Percentiles rank a stretch among this genome's conserved stretches.
These are phyloP conservation scores for Ustilago esculenta DNA, from an alignment of 1,284 basidiomycete genomes.

Conservation along the genomic window DNA sequence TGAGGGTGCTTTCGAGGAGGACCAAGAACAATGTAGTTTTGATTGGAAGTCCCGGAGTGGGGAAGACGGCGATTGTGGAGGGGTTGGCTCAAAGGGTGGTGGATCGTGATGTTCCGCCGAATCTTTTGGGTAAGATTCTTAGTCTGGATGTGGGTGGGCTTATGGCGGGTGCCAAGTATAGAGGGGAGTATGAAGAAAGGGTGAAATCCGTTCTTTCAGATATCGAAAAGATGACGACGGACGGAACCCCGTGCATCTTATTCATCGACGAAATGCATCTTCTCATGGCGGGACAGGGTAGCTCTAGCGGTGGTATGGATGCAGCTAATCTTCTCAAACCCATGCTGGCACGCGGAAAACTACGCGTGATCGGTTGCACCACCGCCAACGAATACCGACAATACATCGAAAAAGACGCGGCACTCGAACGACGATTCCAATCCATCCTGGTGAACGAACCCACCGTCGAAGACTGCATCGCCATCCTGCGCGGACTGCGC, in stretches of 20 bases:
- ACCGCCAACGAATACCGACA: slow-evolving; percentile 92
- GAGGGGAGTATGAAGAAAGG: slow-evolving; percentile 97
- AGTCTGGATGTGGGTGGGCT: slow-evolving; percentile 88
- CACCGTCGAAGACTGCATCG: slow-evolving; percentile 87
- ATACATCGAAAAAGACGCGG: slow-evolving; percentile 88
- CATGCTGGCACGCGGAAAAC: slow-evolving; percentile 80
- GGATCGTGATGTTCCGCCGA: slow-evolving; percentile 92
- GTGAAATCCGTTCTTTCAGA: slow-evolving; percentile 89
- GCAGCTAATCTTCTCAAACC: slow-evolving; percentile 67
- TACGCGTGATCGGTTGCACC: slow-evolving; percentile 89
- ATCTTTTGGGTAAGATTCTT: slow-evolving; percentile 82
- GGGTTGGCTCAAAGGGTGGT: slow-evolving; percentile 95
- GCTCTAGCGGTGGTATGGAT: slow-evolving; percentile 60
- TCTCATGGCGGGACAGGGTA: slow-evolving; percentile 63
- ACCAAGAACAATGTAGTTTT: slow-evolving; percentile 93
- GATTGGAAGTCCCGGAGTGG: slow-evolving; percentile 73
- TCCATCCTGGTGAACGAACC: slow-evolving; percentile 95
- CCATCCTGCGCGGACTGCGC: slow-evolving; percentile 87
- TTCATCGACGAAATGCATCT: slow-evolving; percentile 85
- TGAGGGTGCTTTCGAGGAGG: slow-evolving; percentile 68
- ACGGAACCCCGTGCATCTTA: slow-evolving; percentile 85
- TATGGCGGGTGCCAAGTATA: slow-evolving; percentile 95
- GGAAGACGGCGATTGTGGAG: slow-evolving; percentile 81
- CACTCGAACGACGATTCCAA: slow-evolving; percentile 88
- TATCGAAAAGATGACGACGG: slow-evolving; percentile 87